Base-by-base conservation (phyloP, 805 yeast genomes). In the Kazachstania bromeliacearum region DNA sequence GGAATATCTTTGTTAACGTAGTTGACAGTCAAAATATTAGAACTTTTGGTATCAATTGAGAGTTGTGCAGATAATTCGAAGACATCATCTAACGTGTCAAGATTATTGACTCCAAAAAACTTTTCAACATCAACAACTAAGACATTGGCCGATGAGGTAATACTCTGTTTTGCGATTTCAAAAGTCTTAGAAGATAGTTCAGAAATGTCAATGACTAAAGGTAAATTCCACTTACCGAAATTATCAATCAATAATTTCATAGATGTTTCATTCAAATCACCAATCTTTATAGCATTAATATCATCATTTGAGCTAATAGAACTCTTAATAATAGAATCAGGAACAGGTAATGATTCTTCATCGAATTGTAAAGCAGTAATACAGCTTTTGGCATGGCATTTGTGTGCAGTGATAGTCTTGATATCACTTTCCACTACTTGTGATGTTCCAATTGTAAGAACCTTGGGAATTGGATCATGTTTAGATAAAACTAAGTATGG, bases 401-500 rank as follows among this genome's bases (percentile, higher is more conserved):
- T 71, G 47, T 79, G 81, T 1, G 80, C 79, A 2, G 80, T 66
- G 36, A 83, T 69, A 1, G 94, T 75, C 59, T 84, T 84, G 28
- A 83, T 55, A 50, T 84, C 95, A 0, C 92, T 94, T 53, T 84
- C 94, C 31, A 83, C 20, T 1, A 94, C 94, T 2, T 94, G 94
- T 1, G 94, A 94, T 1, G 94, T 94, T 3, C 85, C 77, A 17
- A 68, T 57, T 0, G 68, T 62, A 28, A 68, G 45, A 1, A 69
- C 70, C 1, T 59, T 57, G 1, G 66, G 62, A 18, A 62, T 36
- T 16, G 40, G 56, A 50, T 31, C 56, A 48, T 14, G 47, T 44
- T 19, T 45, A 32, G 36, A 31, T 18, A 45, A 33, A 7, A 42
- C 41, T 24, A 46, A 35, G 23, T 50, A 50, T 15, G 55, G 55